phyloP scores from a whole-genome alignment of 1,284 basidiomycete genomes.

The Vanrija sp. region DNA sequence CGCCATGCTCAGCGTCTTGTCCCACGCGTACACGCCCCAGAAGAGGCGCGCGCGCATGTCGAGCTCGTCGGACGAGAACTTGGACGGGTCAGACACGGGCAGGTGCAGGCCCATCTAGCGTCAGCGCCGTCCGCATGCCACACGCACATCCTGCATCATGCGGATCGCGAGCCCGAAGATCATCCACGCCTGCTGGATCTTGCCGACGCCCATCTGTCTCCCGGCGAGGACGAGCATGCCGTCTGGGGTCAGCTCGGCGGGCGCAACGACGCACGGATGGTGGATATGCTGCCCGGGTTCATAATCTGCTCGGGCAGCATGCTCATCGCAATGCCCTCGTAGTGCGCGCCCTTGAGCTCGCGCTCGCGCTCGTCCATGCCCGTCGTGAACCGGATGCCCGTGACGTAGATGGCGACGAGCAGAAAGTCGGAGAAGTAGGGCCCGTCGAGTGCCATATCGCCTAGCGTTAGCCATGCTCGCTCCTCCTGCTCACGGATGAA shows the following conservation, averaged over 20 bases:
- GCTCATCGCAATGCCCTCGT: slow-evolving; percentile 11
- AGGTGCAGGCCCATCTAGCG: slow-evolving; percentile 13
- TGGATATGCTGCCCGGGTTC: slow-evolving; percentile 4
- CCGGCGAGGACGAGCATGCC: slow-evolving; percentile 11
- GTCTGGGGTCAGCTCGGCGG: slow-evolving; percentile 11
- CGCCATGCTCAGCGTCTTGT: slow-evolving; percentile 6
- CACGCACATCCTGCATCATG: slow-evolving; percentile 23
- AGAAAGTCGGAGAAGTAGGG: slow-evolving; percentile 17
- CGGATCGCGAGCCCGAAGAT: slow-evolving; percentile 17
- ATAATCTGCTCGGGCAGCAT: slow-evolving; percentile 14
- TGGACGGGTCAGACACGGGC: slow-evolving; percentile 7
- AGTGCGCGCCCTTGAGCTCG: slow-evolving; percentile 4
- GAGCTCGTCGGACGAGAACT: slow-evolving; percentile 8
- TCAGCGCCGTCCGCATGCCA: neutral
- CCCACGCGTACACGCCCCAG: slow-evolving; percentile 13
- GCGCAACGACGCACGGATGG: slow-evolving; percentile 4
- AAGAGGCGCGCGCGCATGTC: slow-evolving; percentile 14
- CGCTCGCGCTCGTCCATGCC: slow-evolving; percentile 12
- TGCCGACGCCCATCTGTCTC: slow-evolving; percentile 6
- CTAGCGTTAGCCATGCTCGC: neutral
- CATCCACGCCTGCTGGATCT: slow-evolving; percentile 15
- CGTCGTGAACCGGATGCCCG: slow-evolving; percentile 11
- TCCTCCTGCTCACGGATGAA: slow-evolving; percentile 8
- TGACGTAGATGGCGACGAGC: slow-evolving; percentile 12
- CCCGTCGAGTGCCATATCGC: slow-evolving; percentile 17